Percentiles rank a stretch among this genome's conserved stretches.
These are phyloP conservation scores for Neurospora sp. DNA, from an alignment of 495 filamentous ascomycete genomes.

Conservation along the genomic window DNA sequence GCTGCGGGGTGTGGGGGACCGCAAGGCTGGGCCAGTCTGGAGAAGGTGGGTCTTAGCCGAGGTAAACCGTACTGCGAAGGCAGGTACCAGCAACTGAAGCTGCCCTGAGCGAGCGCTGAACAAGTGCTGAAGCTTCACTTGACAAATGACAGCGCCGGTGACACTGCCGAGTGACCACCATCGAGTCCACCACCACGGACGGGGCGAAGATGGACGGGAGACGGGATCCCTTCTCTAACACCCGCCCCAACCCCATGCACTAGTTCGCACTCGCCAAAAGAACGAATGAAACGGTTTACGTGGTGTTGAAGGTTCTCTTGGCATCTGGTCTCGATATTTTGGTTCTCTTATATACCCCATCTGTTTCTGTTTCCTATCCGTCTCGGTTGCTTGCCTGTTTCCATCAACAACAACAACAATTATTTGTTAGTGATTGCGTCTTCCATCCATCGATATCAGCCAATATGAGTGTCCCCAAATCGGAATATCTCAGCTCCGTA, in stretches of 20 bases:
- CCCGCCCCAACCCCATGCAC: background rate
- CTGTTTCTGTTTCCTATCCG: background rate
- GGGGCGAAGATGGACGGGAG: background rate
- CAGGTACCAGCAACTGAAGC: background rate
- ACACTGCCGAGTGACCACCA: background rate
- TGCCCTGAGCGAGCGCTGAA: background rate
- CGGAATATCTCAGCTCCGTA: slow-evolving; percentile 65
- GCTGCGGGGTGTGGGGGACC: background rate
- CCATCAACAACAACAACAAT: background rate
- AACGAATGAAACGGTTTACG: background rate
- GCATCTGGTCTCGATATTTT: background rate
- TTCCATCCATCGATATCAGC: background rate
- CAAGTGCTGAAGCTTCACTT: background rate
- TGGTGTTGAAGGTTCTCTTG: background rate
- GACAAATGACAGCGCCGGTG: background rate
- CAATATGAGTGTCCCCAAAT: slow-evolving; percentile 57
- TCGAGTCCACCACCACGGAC: background rate
- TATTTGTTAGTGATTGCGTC: background rate
- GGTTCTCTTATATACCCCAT: background rate
- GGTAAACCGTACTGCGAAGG: background rate
- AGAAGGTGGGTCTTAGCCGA: background rate
- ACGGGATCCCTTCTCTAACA: background rate
- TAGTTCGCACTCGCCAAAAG: background rate
- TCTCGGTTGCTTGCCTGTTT: background rate
- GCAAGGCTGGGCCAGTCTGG: background rate